phyloP scores from a whole-genome alignment of 805 yeast genomes.

The Metschnikowia continentalis region DNA sequence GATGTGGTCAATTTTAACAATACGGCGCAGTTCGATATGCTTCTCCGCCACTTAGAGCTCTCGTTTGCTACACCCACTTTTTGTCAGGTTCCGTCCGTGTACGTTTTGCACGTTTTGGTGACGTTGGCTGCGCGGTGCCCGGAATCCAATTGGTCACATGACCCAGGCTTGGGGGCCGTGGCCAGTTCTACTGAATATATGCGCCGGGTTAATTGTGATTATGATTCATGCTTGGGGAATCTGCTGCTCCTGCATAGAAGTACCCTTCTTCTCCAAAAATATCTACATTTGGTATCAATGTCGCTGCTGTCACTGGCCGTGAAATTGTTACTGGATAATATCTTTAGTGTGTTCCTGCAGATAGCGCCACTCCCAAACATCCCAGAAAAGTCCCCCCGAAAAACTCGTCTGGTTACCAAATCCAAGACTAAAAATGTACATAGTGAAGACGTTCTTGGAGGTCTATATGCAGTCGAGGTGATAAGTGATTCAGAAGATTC shows the following conservation, averaged over 20 bases:
- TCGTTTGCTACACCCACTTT: constrained; percentile 10
- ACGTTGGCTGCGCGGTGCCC: constrained; percentile 31
- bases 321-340: neutral
- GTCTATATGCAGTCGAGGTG: constrained; percentile 13
- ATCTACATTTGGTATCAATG: neutral
- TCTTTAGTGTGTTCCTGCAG: neutral
- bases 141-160: constrained; percentile 23
- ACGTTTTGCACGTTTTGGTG: constrained; percentile 26
- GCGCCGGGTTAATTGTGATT: constrained; percentile 18
- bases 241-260: constrained; percentile 22
- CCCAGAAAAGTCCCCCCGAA: neutral
- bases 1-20: constrained; percentile 23
- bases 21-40: constrained; percentile 25
- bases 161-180: constrained; percentile 19
- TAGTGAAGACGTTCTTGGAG: neutral
- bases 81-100: constrained; percentile 23
- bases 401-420: neutral
- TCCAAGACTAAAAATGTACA: neutral
- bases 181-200: constrained; percentile 21
- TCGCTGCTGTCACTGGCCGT: constrained; percentile 2
- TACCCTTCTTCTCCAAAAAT: constrained; percentile 11
- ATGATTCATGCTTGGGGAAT: constrained; percentile 18
- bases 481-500: constrained; percentile 25
- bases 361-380: neutral
- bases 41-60: constrained; percentile 25